Percentiles rank a stretch among this genome's conserved stretches.
Evolutionary conservation across 352 stramenopile genomes (phyloP).

Genomic region (Saprolegnia diclina): DNA sequence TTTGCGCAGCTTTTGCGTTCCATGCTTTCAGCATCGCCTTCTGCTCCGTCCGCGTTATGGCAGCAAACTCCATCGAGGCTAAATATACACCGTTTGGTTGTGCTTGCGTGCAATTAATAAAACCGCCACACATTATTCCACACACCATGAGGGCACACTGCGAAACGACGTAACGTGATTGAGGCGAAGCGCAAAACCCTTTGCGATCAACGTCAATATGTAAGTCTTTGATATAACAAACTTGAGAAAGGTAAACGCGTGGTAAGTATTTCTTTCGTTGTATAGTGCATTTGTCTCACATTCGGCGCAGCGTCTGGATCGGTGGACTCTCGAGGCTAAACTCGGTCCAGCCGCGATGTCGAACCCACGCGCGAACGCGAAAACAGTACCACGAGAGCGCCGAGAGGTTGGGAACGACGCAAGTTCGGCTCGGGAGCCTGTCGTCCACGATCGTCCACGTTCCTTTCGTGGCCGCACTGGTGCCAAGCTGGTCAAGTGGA

Average conservation of each 20-base stretch:
- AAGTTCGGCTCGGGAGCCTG: background rate
- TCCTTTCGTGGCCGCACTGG: slow-evolving; percentile 5
- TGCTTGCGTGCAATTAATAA: background rate
- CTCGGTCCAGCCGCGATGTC: slow-evolving; percentile 25
- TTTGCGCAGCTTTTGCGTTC: slow-evolving; percentile 20
- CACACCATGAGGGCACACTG: too few species aligned
- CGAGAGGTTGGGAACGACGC: slow-evolving; percentile 27
- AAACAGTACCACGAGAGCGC: slow-evolving; percentile 34
- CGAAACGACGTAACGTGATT: too few species aligned
- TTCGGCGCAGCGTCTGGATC: slow-evolving; percentile 24
- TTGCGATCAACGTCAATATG: too few species aligned
- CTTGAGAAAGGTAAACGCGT: background rate
- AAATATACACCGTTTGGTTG: background rate
- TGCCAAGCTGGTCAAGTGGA: slow-evolving; percentile 14
- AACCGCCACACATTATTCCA: background rate
- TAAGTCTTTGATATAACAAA: too few species aligned
- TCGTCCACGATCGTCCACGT: slow-evolving; percentile 26
- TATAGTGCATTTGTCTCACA: background rate
- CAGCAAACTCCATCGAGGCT: slow-evolving; percentile 18
- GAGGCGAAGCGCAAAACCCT: too few species aligned
- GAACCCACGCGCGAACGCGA: slow-evolving; percentile 30
- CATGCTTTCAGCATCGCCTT: slow-evolving; percentile 22
- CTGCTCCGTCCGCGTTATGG: slow-evolving; percentile 7
- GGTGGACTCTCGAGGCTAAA: slow-evolving; percentile 18
- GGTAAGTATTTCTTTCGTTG: background rate